Conservation (phyloP, 768 basidiomycete species). For the Suillus brevipes region DNA sequence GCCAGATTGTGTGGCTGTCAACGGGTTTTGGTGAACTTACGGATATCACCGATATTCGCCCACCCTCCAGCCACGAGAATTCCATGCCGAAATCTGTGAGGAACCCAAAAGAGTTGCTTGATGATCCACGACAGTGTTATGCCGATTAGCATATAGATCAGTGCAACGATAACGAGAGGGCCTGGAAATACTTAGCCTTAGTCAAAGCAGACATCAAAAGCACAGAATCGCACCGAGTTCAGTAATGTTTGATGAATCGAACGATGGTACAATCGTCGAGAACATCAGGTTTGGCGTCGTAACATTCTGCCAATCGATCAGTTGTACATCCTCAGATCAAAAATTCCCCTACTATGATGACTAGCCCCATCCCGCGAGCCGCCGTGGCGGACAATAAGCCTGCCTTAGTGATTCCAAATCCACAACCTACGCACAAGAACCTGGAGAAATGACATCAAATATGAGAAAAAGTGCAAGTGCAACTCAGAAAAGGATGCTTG, state of each 20-base stretch:
- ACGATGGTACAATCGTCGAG: conserved; percentile 70
- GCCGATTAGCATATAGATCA: conserved; percentile 61
- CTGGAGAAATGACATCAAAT: conserved; percentile 32
- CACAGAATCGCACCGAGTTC: conserved; percentile 46
- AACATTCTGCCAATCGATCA: conserved; percentile 4
- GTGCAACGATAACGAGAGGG: conserved; percentile 58
- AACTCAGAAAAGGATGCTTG: conserved; percentile 29
- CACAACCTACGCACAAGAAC: conserved; percentile 52
- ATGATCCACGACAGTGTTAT: conserved; percentile 51
- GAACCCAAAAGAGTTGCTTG: conserved; percentile 71
- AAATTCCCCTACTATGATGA: conserved; percentile 46
- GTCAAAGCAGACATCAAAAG: neutral
- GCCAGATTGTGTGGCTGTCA: neutral
- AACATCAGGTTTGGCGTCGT: conserved; percentile 59
- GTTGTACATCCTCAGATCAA: neutral
- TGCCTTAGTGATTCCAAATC: conserved; percentile 58
- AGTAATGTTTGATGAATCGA: conserved; percentile 54
- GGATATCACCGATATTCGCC: conserved; percentile 70
- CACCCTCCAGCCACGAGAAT: conserved; percentile 69
- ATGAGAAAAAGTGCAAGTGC: conserved; percentile 7
- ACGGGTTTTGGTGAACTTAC: conserved; percentile 39
- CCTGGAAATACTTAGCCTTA: conserved; percentile 42
- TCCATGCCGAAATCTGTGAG: conserved; percentile 73
- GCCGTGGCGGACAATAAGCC: conserved; percentile 61
- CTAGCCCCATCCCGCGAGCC: conserved; percentile 58